These are phyloP conservation scores for Coix lacrymajobi DNA, from an alignment of 176 grass and related monocot species.

Conservation along the genomic window DNA sequence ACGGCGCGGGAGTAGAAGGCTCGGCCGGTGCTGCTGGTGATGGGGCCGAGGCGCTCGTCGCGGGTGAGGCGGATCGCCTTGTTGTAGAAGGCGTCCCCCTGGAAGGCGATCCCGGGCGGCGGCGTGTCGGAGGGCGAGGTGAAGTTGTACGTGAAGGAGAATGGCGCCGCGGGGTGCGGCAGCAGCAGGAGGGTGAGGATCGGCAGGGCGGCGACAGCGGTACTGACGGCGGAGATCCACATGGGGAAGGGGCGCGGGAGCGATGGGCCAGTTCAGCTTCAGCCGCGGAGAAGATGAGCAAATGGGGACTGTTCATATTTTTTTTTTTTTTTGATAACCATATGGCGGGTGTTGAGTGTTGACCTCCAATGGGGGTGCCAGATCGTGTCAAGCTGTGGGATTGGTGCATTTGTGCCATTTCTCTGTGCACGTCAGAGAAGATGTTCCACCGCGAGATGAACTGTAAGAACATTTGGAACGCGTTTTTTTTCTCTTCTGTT, in stretches of 20 bases:
- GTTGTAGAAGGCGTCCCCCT: slow-evolving; percentile 80
- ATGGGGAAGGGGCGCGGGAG: background rate
- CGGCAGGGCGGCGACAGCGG: background rate
- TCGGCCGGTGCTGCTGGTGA: slow-evolving; percentile 57
- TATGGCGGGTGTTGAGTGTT: too few relatives aligned
- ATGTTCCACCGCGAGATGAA: too few relatives aligned
- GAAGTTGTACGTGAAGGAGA: slow-evolving; percentile 77
- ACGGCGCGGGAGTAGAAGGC: slow-evolving; percentile 46
- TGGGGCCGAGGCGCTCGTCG: slow-evolving; percentile 52
- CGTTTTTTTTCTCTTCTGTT: too few relatives aligned
- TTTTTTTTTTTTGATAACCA: too few relatives aligned
- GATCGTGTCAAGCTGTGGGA: too few relatives aligned
- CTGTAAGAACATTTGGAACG: too few relatives aligned
- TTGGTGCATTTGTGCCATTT: too few relatives aligned
- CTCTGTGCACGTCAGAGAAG: too few relatives aligned
- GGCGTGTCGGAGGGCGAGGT: slow-evolving; percentile 36
- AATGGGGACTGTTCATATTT: background rate
- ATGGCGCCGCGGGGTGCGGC: background rate
- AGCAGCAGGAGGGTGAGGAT: background rate
- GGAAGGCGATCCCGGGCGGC: slow-evolving; percentile 57
- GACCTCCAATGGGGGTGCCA: too few relatives aligned
- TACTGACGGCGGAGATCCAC: slow-evolving; percentile 14
- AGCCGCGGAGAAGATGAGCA: background rate
- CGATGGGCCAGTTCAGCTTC: background rate
- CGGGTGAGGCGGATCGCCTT: slow-evolving; percentile 65